A percentile compares a stretch with the other conserved stretches of the same genome.
Conservation (phyloP, 2,329 filamentous ascomycete species). For the Xylariaceae sp. region DNA sequence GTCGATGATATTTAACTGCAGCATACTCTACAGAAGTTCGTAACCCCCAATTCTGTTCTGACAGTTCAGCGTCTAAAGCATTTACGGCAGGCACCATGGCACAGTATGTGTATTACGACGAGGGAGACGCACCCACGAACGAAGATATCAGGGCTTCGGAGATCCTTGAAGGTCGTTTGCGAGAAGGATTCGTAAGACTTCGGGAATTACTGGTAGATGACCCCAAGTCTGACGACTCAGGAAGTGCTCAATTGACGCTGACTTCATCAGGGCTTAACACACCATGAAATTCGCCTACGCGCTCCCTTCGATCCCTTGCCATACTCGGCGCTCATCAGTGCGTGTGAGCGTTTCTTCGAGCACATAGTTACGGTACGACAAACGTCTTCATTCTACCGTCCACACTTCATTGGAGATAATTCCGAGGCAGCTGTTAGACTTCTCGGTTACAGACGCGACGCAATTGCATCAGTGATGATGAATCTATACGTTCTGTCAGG, state of each 20-base stretch:
- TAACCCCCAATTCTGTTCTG: not conserved
- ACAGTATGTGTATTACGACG: conserved; percentile 55
- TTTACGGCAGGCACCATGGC: conserved; percentile 41
- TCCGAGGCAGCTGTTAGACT: conserved; percentile 45
- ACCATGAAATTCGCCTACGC: conserved; percentile 54
- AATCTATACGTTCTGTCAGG: conserved; percentile 55
- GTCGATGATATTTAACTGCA: conserved; percentile 53
- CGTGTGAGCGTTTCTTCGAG: conserved; percentile 55
- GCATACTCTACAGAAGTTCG: conserved; percentile 51
- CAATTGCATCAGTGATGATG: conserved; percentile 52
- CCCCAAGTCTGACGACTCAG: not conserved
- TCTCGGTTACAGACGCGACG: conserved; percentile 48
- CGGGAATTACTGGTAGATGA: conserved; percentile 46
- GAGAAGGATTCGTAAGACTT: conserved; percentile 55
- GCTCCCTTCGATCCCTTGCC: conserved; percentile 52
- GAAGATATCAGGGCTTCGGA: conserved; percentile 50
- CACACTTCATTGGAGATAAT: conserved; percentile 46
- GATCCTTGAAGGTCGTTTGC: conserved; percentile 53
- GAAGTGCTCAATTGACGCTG: not conserved
- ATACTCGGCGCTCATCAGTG: conserved; percentile 51
- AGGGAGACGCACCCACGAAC: conserved; percentile 46
- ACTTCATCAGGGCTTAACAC: conserved; percentile 42
- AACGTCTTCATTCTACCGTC: conserved; percentile 53
- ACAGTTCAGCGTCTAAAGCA: not conserved
- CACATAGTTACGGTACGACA: conserved; percentile 54